These are phyloP conservation scores for Cadophora malorum DNA, from an alignment of 2,329 filamentous ascomycete species.

Conservation along the genomic window DNA sequence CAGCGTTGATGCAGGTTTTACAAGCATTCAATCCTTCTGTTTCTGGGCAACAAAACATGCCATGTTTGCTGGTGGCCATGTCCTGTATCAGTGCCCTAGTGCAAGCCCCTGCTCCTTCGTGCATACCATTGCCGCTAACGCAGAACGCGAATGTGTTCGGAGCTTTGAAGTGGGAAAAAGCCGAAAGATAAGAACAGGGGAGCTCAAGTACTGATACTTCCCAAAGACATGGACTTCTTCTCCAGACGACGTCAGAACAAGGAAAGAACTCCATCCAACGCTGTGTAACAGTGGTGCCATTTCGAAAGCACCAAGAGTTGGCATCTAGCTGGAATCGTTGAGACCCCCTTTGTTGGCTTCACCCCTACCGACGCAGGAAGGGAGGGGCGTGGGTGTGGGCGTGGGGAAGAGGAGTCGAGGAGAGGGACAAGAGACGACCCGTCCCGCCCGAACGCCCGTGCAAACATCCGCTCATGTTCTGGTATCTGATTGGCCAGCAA, in stretches of 20 bases:
- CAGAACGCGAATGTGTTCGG: neutral
- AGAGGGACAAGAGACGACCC: neutral
- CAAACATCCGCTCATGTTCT: neutral
- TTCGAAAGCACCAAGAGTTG: neutral
- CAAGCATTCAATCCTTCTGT: constrained; percentile 9
- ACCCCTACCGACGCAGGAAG: neutral
- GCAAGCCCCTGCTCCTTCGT: neutral
- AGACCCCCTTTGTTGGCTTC: neutral
- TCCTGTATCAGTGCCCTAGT: neutral
- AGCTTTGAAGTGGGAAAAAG: neutral
- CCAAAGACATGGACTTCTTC: neutral
- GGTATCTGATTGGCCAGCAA: neutral
- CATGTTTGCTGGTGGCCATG: neutral
- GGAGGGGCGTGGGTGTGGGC: constrained; percentile 2
- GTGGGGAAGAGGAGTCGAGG: neutral
- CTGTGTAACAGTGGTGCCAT: neutral
- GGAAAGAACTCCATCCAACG: neutral
- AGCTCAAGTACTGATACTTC: neutral
- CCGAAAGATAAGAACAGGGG: neutral
- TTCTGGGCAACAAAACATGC: neutral
- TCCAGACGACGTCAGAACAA: no score
- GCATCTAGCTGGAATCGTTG: neutral
- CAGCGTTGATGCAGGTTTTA: constrained; percentile 8
- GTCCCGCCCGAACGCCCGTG: neutral
- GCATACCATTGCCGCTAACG: neutral